Base-by-base conservation (phyloP, 2,329 filamentous ascomycete genomes). In the Parafenestella ontariensis region DNA sequence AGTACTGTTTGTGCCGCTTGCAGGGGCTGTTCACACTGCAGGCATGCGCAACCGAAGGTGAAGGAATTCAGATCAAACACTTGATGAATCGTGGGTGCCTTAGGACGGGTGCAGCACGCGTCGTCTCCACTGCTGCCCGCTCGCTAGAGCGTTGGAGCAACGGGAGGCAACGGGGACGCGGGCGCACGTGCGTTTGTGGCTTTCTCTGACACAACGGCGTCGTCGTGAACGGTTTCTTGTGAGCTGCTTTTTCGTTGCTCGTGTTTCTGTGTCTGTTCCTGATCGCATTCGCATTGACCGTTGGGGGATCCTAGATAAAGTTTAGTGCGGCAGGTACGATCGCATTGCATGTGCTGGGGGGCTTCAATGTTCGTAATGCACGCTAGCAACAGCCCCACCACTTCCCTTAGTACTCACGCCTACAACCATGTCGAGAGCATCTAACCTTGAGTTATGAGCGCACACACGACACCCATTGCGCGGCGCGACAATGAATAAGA, bases 401-500 rank as follows among this genome's bases (percentile, higher is more conserved):
- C n/a, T n/a, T n/a, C n/a, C n/a, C n/a, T n/a, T n/a, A n/a, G n/a
- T n/a, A n/a, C n/a, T n/a, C n/a, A n/a, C n/a, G n/a, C n/a, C n/a
- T n/a, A n/a, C n/a, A n/a, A n/a, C 48, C 48, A 59, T 42, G 48
- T 26, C 37, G 36, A 33, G 15, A 39, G 17, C 18, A 3, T 21
- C 37, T 34, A 10, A 17, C n/a, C 54, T 39, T 49, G 53, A 56
- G 62, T 59, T 60, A 73, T 72, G 69, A 54, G 45, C 61, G 56
- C 54, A 59, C 49, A 47, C 52, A 37, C 56, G 40, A 54, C 47
- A 54, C 58, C n/a, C n/a, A n/a, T n/a, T n/a, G n/a, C 59, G 54
- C 57, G 65, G 59, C 60, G 50, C 59, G 54, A 65, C 62, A 36
- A 79, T 79, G 76, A 65, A 69, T 60, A 78, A 70, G 58, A 65